Evolutionary conservation across 108 stramenopile genomes (phyloP), one percentile per base, ranked within the genome.

Genomic region (Mayamaea pseudoterrestris): DNA sequence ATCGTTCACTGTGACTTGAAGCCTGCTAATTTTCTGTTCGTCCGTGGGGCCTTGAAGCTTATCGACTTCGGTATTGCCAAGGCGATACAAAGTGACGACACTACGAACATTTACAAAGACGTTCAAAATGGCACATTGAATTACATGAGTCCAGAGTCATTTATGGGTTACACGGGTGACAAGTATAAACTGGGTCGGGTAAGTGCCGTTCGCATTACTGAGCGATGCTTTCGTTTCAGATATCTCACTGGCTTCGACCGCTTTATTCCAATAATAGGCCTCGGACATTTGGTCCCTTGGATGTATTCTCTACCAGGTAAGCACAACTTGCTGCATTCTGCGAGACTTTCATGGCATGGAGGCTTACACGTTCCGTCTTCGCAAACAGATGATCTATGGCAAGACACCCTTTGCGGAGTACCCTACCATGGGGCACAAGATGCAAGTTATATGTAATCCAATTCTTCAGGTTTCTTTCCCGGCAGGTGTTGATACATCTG

Each of bases 61-160:
- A 99, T 99, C 44, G 98, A 99, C 68, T 99, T 99, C 55, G 98
- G 98, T 26, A 99, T 99, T 40, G 95, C 98, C 20, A 96, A 97
- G 55, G 93, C 93, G 2, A 98, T 99, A 41, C 73, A 80, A 46
- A 78, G 65, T 18, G 87, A 94, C 47, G 97, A 96, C 50, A 99
- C 98, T 26, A 96, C 94, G 0, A 99, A 98, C 71, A 93, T 99
- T 50, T 91, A 90, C 42, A 68, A 96, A 27, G 97, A 99, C 55
- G 87, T 74, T 41, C 93, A 96, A 35, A 93, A 96, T 47, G 98
- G 98, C 24, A 99, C 98, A 1, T 63, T 96, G n/a, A 98, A 95
- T 59, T 98, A 98, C 57, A 99, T 99, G 96, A 82, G 80, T 1
- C 98, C 98, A 1, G 98, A 99, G 63, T 90, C 96, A 0, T 89